phyloP scores from a whole-genome alignment of 1,139 yeast genomes.

The Yamadazyma conglobata region DNA sequence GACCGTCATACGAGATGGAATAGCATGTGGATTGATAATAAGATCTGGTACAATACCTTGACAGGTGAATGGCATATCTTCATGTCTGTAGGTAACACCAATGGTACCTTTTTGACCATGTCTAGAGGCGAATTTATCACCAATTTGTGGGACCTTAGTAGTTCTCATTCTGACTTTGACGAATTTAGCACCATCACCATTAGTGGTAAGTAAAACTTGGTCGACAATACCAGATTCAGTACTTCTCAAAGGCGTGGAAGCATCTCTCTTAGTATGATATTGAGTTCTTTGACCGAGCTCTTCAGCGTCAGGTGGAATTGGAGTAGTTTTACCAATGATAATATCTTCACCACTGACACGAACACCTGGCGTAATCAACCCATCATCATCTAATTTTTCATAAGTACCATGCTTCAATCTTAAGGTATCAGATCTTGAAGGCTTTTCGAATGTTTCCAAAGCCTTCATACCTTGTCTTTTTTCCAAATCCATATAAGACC shows the following conservation, averaged over 20 bases:
- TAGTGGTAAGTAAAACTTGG: conserved; percentile 93
- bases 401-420: conserved; percentile 97
- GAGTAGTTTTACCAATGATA: conserved; percentile 97
- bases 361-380: conserved; percentile 95
- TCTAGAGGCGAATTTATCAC: conserved; percentile 98
- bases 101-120: conserved; percentile 99
- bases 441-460: conserved; percentile 93
- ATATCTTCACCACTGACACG: conserved; percentile 99
- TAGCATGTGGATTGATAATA: conserved; percentile 97
- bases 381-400: conserved; percentile 97
- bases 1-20: conserved; percentile 99
- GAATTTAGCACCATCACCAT: conserved; percentile 95
- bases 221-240: conserved; percentile 99
- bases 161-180: conserved; percentile 99
- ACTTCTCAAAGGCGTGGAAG: conserved; percentile 93
- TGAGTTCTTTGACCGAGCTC: conserved; percentile 98
- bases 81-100: conserved; percentile 97
- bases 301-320: conserved; percentile 96
- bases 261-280: conserved; percentile 97
- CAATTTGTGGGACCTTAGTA: conserved; percentile 96
- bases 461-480: conserved; percentile 98
- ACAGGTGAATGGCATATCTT: conserved; percentile 97
- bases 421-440: conserved; percentile 89
- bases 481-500: conserved; percentile 98
- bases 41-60: conserved; percentile 97